Base-by-base conservation (phyloP, 225 moss, liverwort and hornwort species). In the Physcomitrellopsis africana region DNA sequence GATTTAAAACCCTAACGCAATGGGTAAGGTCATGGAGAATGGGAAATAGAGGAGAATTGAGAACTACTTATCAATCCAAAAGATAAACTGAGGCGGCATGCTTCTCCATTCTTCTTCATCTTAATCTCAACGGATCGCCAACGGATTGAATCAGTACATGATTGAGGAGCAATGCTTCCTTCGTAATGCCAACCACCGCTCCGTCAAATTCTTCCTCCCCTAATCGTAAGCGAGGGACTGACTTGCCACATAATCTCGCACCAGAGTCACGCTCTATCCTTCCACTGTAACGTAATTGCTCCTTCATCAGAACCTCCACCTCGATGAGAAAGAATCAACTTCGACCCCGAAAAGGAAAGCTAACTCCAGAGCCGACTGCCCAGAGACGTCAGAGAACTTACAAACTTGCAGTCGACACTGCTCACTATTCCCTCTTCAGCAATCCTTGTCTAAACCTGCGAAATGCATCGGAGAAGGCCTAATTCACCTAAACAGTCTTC, bases 171-270 rank as follows among this genome's bases (percentile, higher is more conserved):
- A 41, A 53, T 7, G 51, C 67, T 53, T 49, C 48, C 48, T 49
- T 49, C 48, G 48, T 15, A 13, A 49, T 49, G 67, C 60, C 23
- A 49, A 66, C 22, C 68, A 46, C 46, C 62, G 52, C 67, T 22
- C 51, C 69, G 42, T 69, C 49, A 18, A 54, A 49, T 57, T 68
- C 57, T 18, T 14, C 49, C 51, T 70, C 16, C 80, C 26, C 63
- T 57, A 53, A 63, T 69, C 26, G 64, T 63, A 56, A 80, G 60
- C 20, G 63, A 63, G 63, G 17, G 44, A 29, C 65, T 22, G 10
- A 68, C 51, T 53, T 49, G 11, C 37, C 16, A 48, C 20, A 60
- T 18, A 79, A 71, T 75, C 62, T 15, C 8, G 54, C 54, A 55
- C 54, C 54, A 55, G 19, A 17, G 3, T 18, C 65, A 19, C 55